Evolutionary conservation across 768 basidiomycete species (phyloP).

Genomic region (Pleurotus citrinopileatus): DNA sequence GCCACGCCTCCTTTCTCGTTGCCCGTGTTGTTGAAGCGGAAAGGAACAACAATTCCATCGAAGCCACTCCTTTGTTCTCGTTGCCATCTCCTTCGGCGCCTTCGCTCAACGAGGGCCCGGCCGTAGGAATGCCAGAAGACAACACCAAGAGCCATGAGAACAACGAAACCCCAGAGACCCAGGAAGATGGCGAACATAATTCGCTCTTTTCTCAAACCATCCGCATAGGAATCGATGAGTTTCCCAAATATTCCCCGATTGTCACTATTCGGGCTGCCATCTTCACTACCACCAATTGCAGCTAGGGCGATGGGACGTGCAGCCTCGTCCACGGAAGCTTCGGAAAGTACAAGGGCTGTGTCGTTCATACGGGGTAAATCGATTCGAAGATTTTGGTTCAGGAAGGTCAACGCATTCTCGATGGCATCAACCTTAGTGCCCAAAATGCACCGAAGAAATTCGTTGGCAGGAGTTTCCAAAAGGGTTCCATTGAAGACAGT

Average conservation of each 20-base stretch:
- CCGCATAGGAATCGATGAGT: constrained; percentile 71
- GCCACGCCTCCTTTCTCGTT: constrained; percentile 22
- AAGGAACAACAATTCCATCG: constrained; percentile 40
- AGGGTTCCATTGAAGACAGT: constrained; percentile 83
- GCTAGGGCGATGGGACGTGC: constrained; percentile 80
- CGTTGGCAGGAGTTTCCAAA: constrained; percentile 76
- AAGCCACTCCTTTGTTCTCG: constrained; percentile 48
- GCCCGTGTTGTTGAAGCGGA: constrained; percentile 15
- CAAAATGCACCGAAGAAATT: constrained; percentile 86
- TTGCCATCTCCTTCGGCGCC: constrained; percentile 48
- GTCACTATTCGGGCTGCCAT: constrained; percentile 33
- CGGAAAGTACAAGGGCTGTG: constrained; percentile 74
- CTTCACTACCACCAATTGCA: constrained; percentile 55
- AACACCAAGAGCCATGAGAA: constrained; percentile 71
- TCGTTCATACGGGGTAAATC: constrained; percentile 78
- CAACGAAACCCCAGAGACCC: constrained; percentile 78
- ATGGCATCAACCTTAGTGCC: constrained; percentile 89
- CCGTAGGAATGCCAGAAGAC: constrained; percentile 74
- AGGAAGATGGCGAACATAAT: constrained; percentile 84
- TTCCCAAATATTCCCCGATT: constrained; percentile 65
- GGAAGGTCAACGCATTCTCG: constrained; percentile 86
- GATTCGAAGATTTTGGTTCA: constrained; percentile 83
- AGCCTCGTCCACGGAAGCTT: constrained; percentile 66
- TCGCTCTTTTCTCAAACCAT: constrained; percentile 74
- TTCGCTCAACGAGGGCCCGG: constrained; percentile 40